Conservation (phyloP, 345 rosid genomes). For the Salix koriyanagi region DNA sequence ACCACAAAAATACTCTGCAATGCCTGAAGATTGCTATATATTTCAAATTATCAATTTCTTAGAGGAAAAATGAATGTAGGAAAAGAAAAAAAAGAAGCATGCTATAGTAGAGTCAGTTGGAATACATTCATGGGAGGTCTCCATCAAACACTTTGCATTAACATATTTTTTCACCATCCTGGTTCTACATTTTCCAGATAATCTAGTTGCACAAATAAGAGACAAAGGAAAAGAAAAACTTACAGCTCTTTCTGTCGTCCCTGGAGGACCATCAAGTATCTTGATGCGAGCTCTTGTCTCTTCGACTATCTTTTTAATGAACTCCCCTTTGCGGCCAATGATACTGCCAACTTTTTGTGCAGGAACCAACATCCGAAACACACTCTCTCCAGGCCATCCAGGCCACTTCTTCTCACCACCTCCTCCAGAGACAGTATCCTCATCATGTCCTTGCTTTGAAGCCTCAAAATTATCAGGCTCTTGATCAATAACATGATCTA, state of each 20-base stretch:
- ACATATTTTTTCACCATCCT: constrained; percentile 8
- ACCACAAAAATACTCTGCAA: not conserved
- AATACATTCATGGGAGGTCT: not conserved
- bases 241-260: constrained; percentile 98
- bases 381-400: constrained; percentile 99
- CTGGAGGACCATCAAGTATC: constrained; percentile 99
- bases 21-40: not conserved
- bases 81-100: not conserved
- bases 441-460: constrained; percentile 14
- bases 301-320: constrained; percentile 93
- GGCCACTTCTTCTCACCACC: constrained; percentile 90
- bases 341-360: constrained; percentile 97
- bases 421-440: constrained; percentile 29
- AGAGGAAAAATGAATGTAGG: not conserved
- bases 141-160: constrained; percentile 1
- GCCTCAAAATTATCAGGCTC: constrained; percentile 13
- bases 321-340: constrained; percentile 97
- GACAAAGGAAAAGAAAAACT: constrained; percentile 33
- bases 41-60: not conserved
- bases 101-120: not conserved
- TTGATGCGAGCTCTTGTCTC: constrained; percentile 97
- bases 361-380: constrained; percentile 95
- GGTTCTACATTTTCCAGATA: constrained; percentile 1
- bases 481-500: constrained; percentile 7
- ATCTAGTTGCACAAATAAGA: constrained; percentile 2